Percentiles rank a stretch among this genome's conserved stretches.
phyloP scores from a whole-genome alignment of 2,329 filamentous ascomycete species.

The Scytalidium sp. region DNA sequence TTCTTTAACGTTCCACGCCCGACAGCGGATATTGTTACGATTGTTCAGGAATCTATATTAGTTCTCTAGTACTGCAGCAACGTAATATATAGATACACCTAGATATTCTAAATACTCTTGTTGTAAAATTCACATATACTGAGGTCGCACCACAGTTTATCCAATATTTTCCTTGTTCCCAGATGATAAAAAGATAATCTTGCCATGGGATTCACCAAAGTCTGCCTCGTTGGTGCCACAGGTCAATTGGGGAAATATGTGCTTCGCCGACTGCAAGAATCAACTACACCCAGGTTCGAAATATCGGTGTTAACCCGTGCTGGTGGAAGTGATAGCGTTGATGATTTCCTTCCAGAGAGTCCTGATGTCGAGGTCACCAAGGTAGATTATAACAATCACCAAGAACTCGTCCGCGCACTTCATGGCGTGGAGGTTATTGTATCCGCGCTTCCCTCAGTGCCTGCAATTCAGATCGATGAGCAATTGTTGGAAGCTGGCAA shows the following conservation, averaged over 20 bases:
- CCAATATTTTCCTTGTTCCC: too few species aligned
- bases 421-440: background rate
- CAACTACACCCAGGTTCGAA: background rate
- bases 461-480: background rate
- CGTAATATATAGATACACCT: too few species aligned
- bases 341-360: background rate
- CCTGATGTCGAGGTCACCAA: background rate
- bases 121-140: too few species aligned
- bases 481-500: slow-evolving; percentile 48
- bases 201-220: background rate
- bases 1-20: too few species aligned
- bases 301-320: background rate
- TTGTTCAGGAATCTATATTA: too few species aligned
- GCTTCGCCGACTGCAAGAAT: background rate
- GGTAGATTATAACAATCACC: background rate
- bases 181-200: too few species aligned
- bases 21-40: too few species aligned
- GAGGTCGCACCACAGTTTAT: slow-evolving; percentile 8
- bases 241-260: background rate
- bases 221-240: background rate
- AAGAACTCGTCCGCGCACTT: background rate
- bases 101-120: too few species aligned
- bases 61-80: too few species aligned
- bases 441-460: background rate
- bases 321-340: background rate